Conservation (phyloP, 2,329 filamentous ascomycete genomes). For the Xylaria arbuscula region DNA sequence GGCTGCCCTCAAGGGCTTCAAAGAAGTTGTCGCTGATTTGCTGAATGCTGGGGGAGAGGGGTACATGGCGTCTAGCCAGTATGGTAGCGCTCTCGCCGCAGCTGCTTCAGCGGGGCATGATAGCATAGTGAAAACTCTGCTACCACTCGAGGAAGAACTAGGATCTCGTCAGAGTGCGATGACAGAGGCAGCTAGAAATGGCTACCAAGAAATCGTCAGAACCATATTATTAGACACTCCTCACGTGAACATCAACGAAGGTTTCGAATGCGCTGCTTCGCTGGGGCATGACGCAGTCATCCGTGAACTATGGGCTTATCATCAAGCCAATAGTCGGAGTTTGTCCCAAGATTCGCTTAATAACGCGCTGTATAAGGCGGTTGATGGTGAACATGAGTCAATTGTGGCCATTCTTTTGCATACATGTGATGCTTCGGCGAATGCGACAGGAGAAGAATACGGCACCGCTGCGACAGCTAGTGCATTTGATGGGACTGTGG, state of each 20-base stretch:
- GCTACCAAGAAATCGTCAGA: background rate
- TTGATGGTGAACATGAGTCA: background rate
- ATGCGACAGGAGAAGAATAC: conserved; percentile 13
- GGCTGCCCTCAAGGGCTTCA: conserved; percentile 12
- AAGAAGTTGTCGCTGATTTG: background rate
- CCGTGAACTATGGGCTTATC: background rate
- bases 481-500: conserved; percentile 6
- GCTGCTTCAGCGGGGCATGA: conserved; percentile 9
- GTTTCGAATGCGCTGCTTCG: conserved; percentile 7
- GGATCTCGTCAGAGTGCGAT: conserved; percentile 3
- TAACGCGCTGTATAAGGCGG: conserved; percentile 7
- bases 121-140: background rate
- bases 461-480: conserved; percentile 3
- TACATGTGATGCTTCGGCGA: background rate
- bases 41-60: background rate
- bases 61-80: background rate
- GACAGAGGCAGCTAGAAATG: conserved; percentile 7
- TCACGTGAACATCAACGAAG: background rate
- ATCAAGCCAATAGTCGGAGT: background rate
- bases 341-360: background rate
- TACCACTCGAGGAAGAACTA: background rate
- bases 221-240: background rate
- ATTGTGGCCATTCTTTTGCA: conserved; percentile 1
- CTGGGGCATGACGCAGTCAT: conserved; percentile 1
- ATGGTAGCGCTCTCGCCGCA: conserved; percentile 12